Evolutionary conservation across 352 stramenopile species (phyloP).

Genomic region (Phytophthora pini): DNA sequence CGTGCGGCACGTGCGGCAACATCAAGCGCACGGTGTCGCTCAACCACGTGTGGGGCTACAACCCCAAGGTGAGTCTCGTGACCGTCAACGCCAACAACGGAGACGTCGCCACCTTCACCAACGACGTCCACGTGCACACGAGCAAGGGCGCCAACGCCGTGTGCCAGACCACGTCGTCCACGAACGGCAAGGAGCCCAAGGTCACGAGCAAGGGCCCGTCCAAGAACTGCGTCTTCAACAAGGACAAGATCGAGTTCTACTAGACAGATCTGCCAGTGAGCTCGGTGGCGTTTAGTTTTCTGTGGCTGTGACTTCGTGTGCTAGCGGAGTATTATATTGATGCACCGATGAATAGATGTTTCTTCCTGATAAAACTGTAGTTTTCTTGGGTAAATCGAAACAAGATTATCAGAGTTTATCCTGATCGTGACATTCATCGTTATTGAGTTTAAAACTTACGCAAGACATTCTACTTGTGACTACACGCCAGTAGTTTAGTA

Average conservation of each 20-base stretch:
- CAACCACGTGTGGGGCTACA: conserved; percentile 29
- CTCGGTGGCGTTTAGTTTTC: too few relatives aligned
- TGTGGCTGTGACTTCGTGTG: too few relatives aligned
- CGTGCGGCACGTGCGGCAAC: conserved; percentile 14
- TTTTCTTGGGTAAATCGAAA: too few relatives aligned
- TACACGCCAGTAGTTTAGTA: conserved; percentile 15
- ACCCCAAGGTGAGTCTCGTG: conserved; percentile 44
- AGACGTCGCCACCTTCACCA: conserved; percentile 41
- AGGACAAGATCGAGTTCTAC: conserved; percentile 42
- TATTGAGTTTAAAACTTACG: conserved; percentile 13
- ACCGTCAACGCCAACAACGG: conserved; percentile 49
- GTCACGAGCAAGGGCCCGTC: conserved; percentile 31
- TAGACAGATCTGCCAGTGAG: background rate
- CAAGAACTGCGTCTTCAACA: conserved; percentile 44
- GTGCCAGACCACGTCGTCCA: conserved; percentile 37
- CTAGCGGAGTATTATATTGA: too few relatives aligned
- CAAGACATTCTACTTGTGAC: conserved; percentile 19
- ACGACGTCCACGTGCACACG: conserved; percentile 35
- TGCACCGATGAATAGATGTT: too few relatives aligned
- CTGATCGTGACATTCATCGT: conserved; percentile 19
- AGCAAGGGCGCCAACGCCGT: conserved; percentile 32
- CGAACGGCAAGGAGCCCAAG: conserved; percentile 33
- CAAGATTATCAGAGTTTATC: too few relatives aligned
- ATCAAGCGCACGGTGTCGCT: conserved; percentile 38
- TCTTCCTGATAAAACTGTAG: too few relatives aligned